Base-by-base conservation (phyloP, 768 basidiomycete genomes). In the Rhodotorula taiwanensis region DNA sequence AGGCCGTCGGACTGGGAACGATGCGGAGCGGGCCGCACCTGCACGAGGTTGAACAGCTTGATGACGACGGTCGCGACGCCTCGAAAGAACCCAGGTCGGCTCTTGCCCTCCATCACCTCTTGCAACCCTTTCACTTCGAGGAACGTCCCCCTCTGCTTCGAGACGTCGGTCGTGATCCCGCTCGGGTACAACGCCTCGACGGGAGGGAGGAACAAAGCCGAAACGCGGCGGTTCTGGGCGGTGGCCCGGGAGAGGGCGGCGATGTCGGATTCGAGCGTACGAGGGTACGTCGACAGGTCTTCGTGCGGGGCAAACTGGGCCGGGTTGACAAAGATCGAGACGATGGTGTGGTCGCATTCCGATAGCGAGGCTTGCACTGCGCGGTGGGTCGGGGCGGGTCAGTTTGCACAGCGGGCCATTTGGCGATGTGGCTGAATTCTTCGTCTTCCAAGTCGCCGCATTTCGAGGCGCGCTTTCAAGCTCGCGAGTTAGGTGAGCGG, bases 241-340 rank as follows among this genome's bases (percentile, higher is more conserved):
- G 30, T 39, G 44, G 47, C 30, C 62, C 39, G 33, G 59, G 64
- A 14, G 74, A 95, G 81, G 20, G 83, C 78, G 52, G 81, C 78
- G 25, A 97, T 80, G 75, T 99, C 95, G 5, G 75, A 71, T 1
- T 84, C 79, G 6, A 99, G 79, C 0, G 91, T 94, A 44, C 91
- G 85, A 2, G 95, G 95, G 75, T 99, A 99, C 9, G 86, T 83
- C 31, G 81, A 80, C 5, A 98, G 83, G 74, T 98, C 95, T 77
- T 99, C 95, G 68, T 90, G 85, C 0, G 90, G 93, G 3, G 94
- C 89, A 71, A 99, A 99, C 75, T 98, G 93, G 5, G 93, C 87
- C 0, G 95, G 95, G 74, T 99, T 98, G 62, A 99, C 93, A 75
- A 97, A 99, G 70, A 99, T 89, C 31, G 93, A 95, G 62, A 97